phyloP scores from a whole-genome alignment of 345 rosid genomes.

The Geranium brycei region DNA sequence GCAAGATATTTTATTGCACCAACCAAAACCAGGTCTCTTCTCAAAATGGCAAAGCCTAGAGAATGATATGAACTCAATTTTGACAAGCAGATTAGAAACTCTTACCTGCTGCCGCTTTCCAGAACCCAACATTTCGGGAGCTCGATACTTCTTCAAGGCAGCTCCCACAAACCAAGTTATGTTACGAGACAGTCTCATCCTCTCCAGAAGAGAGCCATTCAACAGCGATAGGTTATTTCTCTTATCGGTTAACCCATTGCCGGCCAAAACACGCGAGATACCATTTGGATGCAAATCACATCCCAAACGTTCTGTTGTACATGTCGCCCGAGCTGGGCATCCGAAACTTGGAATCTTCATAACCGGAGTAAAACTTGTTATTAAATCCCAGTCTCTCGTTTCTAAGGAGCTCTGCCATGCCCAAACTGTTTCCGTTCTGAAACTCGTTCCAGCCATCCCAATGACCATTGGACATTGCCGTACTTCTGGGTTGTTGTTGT shows the following conservation, averaged over 20 bases:
- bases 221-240: background rate
- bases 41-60: too few relatives aligned
- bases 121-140: conserved; percentile 15
- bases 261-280: background rate
- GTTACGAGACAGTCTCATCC: conserved; percentile 16
- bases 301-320: conserved; percentile 34
- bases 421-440: conserved; percentile 15
- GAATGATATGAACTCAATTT: too few relatives aligned
- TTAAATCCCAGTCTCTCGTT: conserved; percentile 24
- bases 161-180: conserved; percentile 15
- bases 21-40: too few relatives aligned
- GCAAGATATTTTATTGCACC: too few relatives aligned
- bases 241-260: background rate
- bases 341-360: conserved; percentile 28
- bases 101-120: conserved; percentile 22
- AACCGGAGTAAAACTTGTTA: conserved; percentile 17
- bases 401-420: conserved; percentile 20
- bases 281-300: conserved; percentile 15
- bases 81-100: background rate
- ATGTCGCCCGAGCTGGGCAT: conserved; percentile 29
- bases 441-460: conserved; percentile 37
- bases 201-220: background rate
- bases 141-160: conserved; percentile 24
- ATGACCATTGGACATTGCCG: conserved; percentile 21
- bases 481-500: conserved; percentile 21